A percentile compares a stretch with the other conserved stretches of the same genome.
Evolutionary conservation across 2,329 filamentous ascomycete species (phyloP).

Genomic region (Aspergillus terreus): DNA sequence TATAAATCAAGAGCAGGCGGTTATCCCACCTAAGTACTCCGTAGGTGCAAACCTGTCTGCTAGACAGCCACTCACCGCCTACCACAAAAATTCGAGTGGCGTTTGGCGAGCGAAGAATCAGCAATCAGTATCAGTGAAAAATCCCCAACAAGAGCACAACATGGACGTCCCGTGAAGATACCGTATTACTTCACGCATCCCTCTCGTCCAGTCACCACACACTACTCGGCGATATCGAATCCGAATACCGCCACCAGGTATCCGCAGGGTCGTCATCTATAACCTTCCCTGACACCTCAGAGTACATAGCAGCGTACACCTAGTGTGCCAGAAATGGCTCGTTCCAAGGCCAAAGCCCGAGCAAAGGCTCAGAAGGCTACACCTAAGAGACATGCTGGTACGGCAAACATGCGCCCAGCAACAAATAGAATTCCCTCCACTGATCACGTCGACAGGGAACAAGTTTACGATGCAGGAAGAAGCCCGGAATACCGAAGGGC

Average conservation of each 20-base stretch:
- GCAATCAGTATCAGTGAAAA: no score
- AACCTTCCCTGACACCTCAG: background rate
- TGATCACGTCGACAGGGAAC: background rate
- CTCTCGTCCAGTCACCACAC: no score
- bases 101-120: background rate
- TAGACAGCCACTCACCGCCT: background rate
- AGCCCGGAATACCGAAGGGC: slow-evolving; percentile 54
- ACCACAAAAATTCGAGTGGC: background rate
- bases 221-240: no score
- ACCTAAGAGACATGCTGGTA: slow-evolving; percentile 4
- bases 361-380: slow-evolving; percentile 5
- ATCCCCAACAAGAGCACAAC: no score
- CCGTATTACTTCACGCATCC: no score
- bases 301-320: background rate
- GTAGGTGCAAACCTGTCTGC: background rate
- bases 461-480: slow-evolving; percentile 54
- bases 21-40: background rate
- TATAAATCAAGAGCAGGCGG: background rate
- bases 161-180: no score
- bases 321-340: slow-evolving; percentile 11
- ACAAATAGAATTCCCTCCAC: background rate
- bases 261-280: no score
- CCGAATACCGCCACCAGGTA: no score
- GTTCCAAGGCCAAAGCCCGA: slow-evolving; percentile 13
- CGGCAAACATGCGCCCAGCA: background rate